Conservation (phyloP, 2,329 filamentous ascomycete species). For the Dactylellina parvicollis region DNA sequence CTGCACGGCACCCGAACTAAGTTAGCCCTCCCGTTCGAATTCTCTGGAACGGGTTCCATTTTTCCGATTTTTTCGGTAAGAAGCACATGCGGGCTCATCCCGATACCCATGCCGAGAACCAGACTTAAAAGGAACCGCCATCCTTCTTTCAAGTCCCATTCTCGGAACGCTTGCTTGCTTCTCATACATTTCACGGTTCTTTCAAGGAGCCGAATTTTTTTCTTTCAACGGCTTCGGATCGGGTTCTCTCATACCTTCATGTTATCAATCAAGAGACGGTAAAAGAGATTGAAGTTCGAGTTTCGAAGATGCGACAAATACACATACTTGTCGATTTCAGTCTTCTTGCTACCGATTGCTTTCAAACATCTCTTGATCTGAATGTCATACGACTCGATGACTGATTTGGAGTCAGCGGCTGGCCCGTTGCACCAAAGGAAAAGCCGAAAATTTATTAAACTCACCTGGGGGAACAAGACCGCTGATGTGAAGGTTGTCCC, state of each 20-base stretch:
- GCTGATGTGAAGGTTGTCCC: constrained; percentile 66
- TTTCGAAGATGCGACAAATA: constrained; percentile 80
- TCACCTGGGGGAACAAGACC: constrained; percentile 65
- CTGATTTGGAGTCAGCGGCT: constrained; percentile 19
- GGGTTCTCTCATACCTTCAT: constrained; percentile 64
- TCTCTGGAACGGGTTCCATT: constrained; percentile 34
- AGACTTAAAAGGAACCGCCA: constrained; percentile 49
- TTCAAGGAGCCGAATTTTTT: neutral
- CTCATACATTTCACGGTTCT: constrained; percentile 1
- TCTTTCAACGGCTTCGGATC: constrained; percentile 7
- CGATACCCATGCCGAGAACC: constrained; percentile 51
- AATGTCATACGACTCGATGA: constrained; percentile 68
- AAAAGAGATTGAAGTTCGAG: constrained; percentile 83
- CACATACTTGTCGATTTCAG: constrained; percentile 81
- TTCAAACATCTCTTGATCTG: constrained; percentile 75
- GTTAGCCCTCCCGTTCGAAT: constrained; percentile 52
- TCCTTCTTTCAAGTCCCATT: constrained; percentile 17
- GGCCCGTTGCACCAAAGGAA: constrained; percentile 54
- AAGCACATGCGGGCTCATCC: constrained; percentile 50
- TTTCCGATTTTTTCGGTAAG: constrained; percentile 52
- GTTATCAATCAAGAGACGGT: constrained; percentile 81
- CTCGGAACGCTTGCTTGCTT: constrained; percentile 26
- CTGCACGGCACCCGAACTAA: constrained; percentile 61
- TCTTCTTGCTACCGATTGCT: constrained; percentile 76
- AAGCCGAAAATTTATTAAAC: constrained; percentile 59